These are phyloP conservation scores for Podaxis rugospora DNA, from an alignment of 768 basidiomycete species.

Conservation along the genomic window DNA sequence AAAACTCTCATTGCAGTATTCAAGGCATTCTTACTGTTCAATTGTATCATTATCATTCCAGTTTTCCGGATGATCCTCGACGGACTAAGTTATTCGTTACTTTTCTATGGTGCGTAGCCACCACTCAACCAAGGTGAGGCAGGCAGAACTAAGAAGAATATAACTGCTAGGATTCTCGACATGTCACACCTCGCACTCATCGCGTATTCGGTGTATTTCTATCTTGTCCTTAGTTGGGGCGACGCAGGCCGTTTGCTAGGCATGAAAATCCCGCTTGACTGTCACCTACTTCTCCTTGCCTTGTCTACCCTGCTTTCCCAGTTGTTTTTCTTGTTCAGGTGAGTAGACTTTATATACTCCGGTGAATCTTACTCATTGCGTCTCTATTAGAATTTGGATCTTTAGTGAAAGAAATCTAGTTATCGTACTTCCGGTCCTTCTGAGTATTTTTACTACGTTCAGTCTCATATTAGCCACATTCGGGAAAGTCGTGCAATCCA, in stretches of 20 bases:
- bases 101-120: constrained; percentile 3
- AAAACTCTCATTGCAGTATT: constrained; percentile 10
- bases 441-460: constrained; percentile 5
- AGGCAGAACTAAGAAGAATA: background rate
- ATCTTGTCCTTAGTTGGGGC: constrained; percentile 18
- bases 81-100: constrained; percentile 14
- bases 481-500: background rate
- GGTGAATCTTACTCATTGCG: background rate
- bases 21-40: constrained; percentile 19
- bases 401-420: constrained; percentile 11
- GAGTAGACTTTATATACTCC: background rate
- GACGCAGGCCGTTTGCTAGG: constrained; percentile 2
- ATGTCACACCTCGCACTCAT: constrained; percentile 15
- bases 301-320: constrained; percentile 14
- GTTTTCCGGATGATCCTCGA: constrained; percentile 14
- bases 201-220: constrained; percentile 16
- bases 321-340: constrained; percentile 16
- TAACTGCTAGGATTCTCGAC: constrained; percentile 14
- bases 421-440: constrained; percentile 3
- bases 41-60: constrained; percentile 16
- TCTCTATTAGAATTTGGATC: constrained; percentile 12
- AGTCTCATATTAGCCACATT: constrained; percentile 4
- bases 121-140: background rate
- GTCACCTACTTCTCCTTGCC: constrained; percentile 15
- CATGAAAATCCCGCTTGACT: constrained; percentile 6